Conservation (phyloP, 2,329 filamentous ascomycete species). For the Elsinoe necatrix region DNA sequence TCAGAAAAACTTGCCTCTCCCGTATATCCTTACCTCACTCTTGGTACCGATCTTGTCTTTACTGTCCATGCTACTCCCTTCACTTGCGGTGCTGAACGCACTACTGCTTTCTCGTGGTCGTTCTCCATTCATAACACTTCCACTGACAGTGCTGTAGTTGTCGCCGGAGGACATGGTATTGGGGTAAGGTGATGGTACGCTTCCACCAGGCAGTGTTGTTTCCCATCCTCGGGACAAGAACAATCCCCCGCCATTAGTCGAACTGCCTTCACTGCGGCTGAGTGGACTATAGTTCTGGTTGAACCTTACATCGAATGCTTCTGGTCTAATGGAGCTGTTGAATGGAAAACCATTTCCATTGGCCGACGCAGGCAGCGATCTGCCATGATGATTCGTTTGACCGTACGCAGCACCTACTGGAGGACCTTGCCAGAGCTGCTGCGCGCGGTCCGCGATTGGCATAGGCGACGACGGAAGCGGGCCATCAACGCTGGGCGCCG, state of each 20-base stretch:
- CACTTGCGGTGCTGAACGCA: conserved; percentile 31
- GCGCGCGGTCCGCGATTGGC: neutral
- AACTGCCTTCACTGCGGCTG: conserved; percentile 2
- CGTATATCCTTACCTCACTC: conserved; percentile 45
- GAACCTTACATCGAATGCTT: neutral
- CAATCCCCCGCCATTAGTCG: neutral
- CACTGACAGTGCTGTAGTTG: conserved; percentile 21
- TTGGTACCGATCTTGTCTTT: conserved; percentile 41
- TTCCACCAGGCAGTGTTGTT: neutral
- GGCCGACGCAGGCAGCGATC: neutral
- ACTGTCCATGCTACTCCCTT: conserved; percentile 13
- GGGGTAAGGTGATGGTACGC: neutral
- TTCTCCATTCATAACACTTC: conserved; percentile 27
- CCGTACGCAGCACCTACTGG: conserved; percentile 6
- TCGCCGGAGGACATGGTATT: neutral
- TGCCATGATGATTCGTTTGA: neutral
- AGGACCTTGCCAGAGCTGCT: conserved; percentile 4
- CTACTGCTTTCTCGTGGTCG: conserved; percentile 28
- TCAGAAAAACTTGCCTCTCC: conserved; percentile 38
- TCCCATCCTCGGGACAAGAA: neutral
- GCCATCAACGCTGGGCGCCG: neutral
- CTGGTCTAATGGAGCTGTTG: neutral
- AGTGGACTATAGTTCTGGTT: neutral
- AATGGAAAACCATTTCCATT: conserved; percentile 1
- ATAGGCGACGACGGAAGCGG: neutral